These are phyloP conservation scores for Rubia occidens DNA, from an alignment of 305 asterid genomes.

Conservation along the genomic window DNA sequence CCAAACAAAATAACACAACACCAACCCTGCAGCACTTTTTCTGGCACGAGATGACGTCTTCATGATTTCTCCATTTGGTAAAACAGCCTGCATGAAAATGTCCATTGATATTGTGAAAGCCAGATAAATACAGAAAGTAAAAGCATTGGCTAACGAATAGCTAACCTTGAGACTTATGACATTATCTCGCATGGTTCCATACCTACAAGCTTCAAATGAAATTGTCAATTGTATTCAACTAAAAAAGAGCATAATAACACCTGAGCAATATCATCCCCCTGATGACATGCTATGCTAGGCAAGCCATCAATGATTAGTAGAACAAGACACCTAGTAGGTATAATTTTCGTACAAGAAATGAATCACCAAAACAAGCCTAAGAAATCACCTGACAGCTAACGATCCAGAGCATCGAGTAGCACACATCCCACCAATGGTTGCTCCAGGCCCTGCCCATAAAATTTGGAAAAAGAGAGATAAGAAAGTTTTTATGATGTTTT, in stretches of 20 bases:
- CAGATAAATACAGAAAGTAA: constrained; percentile 20
- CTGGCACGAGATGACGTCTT: constrained; percentile 97
- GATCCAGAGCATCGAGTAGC: constrained; percentile 99
- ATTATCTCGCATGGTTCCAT: constrained; percentile 98
- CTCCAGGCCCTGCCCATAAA: constrained; percentile 81
- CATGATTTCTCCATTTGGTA: constrained; percentile 79
- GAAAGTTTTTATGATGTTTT: neutral
- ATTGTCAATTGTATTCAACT: constrained; percentile 28
- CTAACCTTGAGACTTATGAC: constrained; percentile 93
- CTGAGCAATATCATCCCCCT: neutral
- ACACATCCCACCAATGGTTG: constrained; percentile 99
- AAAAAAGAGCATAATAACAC: neutral
- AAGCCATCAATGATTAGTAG: neutral
- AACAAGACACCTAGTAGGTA: neutral
- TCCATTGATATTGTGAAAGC: constrained; percentile 19
- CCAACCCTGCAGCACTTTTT: constrained; percentile 97
- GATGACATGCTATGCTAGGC: neutral
- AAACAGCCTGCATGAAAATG: constrained; percentile 47
- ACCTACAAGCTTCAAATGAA: constrained; percentile 65
- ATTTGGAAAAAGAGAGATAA: constrained; percentile 10
- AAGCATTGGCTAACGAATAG: constrained; percentile 19
- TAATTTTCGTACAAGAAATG: neutral
- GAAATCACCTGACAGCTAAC: constrained; percentile 81
- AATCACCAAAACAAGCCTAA: neutral
- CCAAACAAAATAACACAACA: neutral